phyloP scores from a whole-genome alignment of 208 protist genomes.

The Crithidia sp. region DNA sequence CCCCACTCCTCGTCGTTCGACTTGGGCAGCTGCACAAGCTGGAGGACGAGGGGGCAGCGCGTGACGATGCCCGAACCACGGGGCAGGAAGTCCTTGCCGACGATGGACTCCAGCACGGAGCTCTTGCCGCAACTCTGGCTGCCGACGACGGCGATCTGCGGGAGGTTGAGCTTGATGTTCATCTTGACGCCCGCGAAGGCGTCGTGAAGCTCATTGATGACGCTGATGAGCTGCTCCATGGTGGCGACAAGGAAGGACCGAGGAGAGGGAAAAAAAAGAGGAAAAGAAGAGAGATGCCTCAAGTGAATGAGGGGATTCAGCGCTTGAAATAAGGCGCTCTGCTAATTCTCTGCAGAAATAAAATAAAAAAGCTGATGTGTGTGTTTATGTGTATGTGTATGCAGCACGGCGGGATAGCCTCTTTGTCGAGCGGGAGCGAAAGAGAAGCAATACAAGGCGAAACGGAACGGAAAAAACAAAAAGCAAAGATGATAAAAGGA shows the following conservation, averaged over 20 bases:
- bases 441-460: background rate
- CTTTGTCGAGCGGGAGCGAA: background rate
- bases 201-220: slow-evolving; percentile 98
- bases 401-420: background rate
- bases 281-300: slow-evolving; percentile 1
- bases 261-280: background rate
- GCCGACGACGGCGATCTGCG: slow-evolving; percentile 99
- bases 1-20: slow-evolving; percentile 75
- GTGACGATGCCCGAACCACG: slow-evolving; percentile 99
- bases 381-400: slow-evolving; percentile 27
- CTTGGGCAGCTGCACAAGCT: slow-evolving; percentile 94
- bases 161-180: slow-evolving; percentile 96
- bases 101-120: slow-evolving; percentile 99
- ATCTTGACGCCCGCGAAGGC: slow-evolving; percentile 92
- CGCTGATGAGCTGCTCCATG: slow-evolving; percentile 97
- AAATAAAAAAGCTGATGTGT: background rate
- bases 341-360: background rate
- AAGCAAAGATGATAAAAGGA: slow-evolving; percentile 4
- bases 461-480: background rate
- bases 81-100: slow-evolving; percentile 99
- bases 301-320: no score
- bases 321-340: no score
- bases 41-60: slow-evolving; percentile 98
- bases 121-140: slow-evolving; percentile 96
- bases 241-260: background rate